Base-by-base conservation (phyloP, 805 yeast genomes). In the Metschnikowia baotianmanensis region DNA sequence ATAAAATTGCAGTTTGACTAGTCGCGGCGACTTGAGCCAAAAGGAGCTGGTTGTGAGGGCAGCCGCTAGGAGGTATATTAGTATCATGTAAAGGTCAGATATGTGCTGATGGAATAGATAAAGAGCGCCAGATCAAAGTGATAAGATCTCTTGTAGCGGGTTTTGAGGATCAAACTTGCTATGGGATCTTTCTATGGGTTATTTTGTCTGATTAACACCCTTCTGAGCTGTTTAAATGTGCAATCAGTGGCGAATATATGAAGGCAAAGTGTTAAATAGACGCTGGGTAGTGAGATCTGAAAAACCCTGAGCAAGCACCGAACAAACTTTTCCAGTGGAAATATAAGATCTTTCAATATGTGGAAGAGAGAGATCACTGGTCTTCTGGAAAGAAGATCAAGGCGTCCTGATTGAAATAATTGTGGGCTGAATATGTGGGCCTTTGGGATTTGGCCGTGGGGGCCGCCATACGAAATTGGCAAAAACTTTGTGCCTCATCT, bases 61-160 rank as follows among this genome's bases (percentile, higher is more conserved):
- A 15, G 35, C 12, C 5, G 17, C 7, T 11, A 38, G 40, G 21
- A 35, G 26, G 13, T 3, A 26, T 25, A 35, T 8, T 21, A 34
- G 40, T 6, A 22, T 17, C 31, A 30, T 31, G 30, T 6, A 15
- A 9, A 16, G 34, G 23, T 32, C 21, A 23, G 12, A 15, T 4
- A 9, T 7, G 7, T 28, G 22, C 12, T 23, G 43, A 40, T 40
- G 40, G 29, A 35, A 31, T 15, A 40, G 44, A 40, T 40, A 35
- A 37, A 24, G 19, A 3, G 26, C 11, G 4, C n/a, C 15, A 12
- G 31, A 34, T 29, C 27, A 15, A 29, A 34, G 21, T 4, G 37
- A 32, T 28, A 32, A 27, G 41, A 26, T 19, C 12, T 13, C 3
- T 23, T 23, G 9, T 23, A 10, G 9, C 12, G 25, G 12, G 25